These are phyloP conservation scores for Calonectria leucothoes DNA, from an alignment of 2,329 filamentous ascomycete species.

Conservation along the genomic window DNA sequence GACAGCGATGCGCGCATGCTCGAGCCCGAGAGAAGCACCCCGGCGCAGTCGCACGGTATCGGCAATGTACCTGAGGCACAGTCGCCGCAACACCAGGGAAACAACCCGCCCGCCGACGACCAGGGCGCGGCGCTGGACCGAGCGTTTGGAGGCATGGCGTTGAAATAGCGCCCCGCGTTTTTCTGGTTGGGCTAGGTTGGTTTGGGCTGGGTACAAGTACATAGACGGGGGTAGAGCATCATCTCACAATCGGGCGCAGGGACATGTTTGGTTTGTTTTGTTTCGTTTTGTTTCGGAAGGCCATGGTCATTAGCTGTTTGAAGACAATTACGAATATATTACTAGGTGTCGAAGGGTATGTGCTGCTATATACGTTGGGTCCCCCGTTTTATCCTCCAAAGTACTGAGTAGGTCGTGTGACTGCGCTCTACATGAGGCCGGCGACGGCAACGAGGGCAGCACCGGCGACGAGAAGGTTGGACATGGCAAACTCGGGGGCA, in stretches of 20 bases:
- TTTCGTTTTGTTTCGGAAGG: no score
- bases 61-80: constrained; percentile 28
- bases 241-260: constrained; percentile 25
- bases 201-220: not conserved
- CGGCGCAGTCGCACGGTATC: constrained; percentile 43
- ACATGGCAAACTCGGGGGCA: constrained; percentile 22
- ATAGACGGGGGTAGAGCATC: constrained; percentile 7
- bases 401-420: not conserved
- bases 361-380: not conserved
- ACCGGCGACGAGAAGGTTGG: constrained; percentile 21
- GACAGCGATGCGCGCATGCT: constrained; percentile 78
- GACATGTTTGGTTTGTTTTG: not conserved
- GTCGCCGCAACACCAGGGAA: constrained; percentile 24
- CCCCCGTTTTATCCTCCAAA: not conserved
- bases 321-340: constrained; percentile 23
- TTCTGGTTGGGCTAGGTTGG: no score
- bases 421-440: constrained; percentile 22
- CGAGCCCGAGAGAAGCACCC: constrained; percentile 69
- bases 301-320: constrained; percentile 8
- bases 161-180: constrained; percentile 39
- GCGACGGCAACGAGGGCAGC: constrained; percentile 26
- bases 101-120: constrained; percentile 53
- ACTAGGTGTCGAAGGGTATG: constrained; percentile 13
- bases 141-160: constrained; percentile 63
- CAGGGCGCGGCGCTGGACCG: constrained; percentile 68